These are phyloP conservation scores for Colletotrichum zoysiae DNA, from an alignment of 2,329 filamentous ascomycete species.

Conservation along the genomic window DNA sequence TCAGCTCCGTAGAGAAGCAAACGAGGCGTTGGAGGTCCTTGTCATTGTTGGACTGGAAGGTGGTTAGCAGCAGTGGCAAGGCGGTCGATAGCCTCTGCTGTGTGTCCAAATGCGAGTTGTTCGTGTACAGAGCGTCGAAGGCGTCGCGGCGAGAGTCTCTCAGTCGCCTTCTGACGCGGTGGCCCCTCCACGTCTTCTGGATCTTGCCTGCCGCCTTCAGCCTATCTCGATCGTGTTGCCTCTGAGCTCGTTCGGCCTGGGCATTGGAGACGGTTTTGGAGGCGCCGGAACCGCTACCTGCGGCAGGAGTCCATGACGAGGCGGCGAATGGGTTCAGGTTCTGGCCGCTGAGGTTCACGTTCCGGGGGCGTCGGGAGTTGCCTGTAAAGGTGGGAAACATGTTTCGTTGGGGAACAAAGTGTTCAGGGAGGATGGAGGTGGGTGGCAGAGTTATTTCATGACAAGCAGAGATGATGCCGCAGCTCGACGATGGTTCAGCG, in stretches of 20 bases:
- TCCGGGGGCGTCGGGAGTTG: conserved; percentile 84
- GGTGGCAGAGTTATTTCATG: conserved; percentile 22
- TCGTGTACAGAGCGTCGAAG: conserved; percentile 72
- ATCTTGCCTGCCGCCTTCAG: conserved; percentile 80
- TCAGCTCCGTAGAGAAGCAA: conserved; percentile 59
- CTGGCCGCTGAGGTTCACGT: conserved; percentile 94
- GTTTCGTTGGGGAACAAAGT: conserved; percentile 44
- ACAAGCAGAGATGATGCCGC: conserved; percentile 2
- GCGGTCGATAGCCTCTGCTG: conserved; percentile 55
- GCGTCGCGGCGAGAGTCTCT: conserved; percentile 68
- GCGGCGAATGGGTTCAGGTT: conserved; percentile 83
- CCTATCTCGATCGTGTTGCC: conserved; percentile 84
- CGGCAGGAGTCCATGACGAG: conserved; percentile 67
- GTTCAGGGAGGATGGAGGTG: not conserved
- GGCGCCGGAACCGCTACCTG: conserved; percentile 66
- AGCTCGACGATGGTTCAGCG: not conserved
- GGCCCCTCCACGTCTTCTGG: conserved; percentile 86
- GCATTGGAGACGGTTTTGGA: conserved; percentile 86
- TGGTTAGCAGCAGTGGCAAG: conserved; percentile 62
- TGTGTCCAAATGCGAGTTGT: conserved; percentile 49
- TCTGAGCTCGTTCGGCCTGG: conserved; percentile 84
- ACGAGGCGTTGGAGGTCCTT: conserved; percentile 65
- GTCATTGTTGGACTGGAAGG: conserved; percentile 58
- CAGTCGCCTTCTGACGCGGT: conserved; percentile 71
- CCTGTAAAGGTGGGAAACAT: conserved; percentile 97